phyloP scores from a whole-genome alignment of 306 rosid species.

The Clitoria ternatea region DNA sequence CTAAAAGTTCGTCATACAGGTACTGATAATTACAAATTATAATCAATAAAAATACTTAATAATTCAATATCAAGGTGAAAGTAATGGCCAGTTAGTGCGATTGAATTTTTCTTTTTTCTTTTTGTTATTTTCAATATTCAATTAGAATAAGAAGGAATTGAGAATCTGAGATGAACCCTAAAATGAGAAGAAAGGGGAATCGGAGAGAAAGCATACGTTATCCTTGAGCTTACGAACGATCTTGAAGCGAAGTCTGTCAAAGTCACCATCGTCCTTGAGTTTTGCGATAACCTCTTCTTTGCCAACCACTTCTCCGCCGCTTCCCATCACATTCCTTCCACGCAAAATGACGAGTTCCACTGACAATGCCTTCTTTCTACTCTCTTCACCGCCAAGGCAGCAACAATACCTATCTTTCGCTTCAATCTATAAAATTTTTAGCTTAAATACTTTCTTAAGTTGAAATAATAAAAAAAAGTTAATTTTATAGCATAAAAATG shows the following conservation, averaged over 20 bases:
- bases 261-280: slow-evolving; percentile 95
- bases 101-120: background rate
- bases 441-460: no score
- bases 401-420: no score
- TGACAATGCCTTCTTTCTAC: background rate
- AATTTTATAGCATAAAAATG: no score
- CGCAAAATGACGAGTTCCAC: no score
- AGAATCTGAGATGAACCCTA: slow-evolving; percentile 12
- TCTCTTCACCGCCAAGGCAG: background rate
- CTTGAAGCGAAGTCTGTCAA: slow-evolving; percentile 79
- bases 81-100: background rate
- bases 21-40: background rate
- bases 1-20: background rate
- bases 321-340: slow-evolving; percentile 26
- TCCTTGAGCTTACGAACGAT: slow-evolving; percentile 79
- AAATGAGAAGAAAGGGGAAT: background rate
- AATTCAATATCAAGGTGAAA: background rate
- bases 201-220: slow-evolving; percentile 37
- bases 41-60: background rate
- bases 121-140: background rate
- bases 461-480: no score
- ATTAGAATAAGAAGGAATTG: background rate
- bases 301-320: slow-evolving; percentile 19
- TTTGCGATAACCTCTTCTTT: slow-evolving; percentile 75
- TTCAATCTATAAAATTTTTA: no score